These are phyloP conservation scores for Collariella sp. DNA, from an alignment of 495 filamentous ascomycete genomes.

Conservation along the genomic window DNA sequence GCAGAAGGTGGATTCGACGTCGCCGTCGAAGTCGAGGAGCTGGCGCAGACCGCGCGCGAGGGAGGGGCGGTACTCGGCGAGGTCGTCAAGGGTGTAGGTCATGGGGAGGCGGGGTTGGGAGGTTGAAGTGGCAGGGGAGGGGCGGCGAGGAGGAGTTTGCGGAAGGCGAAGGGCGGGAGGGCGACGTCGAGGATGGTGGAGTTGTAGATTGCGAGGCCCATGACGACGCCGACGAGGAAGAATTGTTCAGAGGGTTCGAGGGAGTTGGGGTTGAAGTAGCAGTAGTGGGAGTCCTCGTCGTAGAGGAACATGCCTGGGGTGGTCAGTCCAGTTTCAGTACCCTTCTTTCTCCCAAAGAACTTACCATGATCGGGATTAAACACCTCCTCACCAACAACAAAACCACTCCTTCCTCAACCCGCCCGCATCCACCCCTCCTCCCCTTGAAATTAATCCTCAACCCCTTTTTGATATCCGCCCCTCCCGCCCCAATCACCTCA, in stretches of 20 bases:
- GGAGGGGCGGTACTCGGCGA: constrained; percentile 72
- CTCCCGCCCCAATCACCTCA: constrained; percentile 72
- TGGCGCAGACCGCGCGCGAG: constrained; percentile 69
- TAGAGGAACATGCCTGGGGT: constrained; percentile 73
- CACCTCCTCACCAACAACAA: constrained; percentile 82
- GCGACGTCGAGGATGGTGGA: constrained; percentile 90
- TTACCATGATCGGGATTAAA: constrained; percentile 87
- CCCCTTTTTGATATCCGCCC: constrained; percentile 89
- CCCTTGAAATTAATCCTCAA: constrained; percentile 79
- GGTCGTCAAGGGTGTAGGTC: constrained; percentile 71
- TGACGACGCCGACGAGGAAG: constrained; percentile 79
- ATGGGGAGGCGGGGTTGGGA: constrained; percentile 52
- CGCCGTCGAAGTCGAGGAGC: constrained; percentile 72
- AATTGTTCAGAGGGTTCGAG: constrained; percentile 93
- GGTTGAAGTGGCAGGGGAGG: constrained; percentile 45
- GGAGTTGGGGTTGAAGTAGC: constrained; percentile 90
- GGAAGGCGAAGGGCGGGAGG: constrained; percentile 86
- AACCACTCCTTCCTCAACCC: constrained; percentile 96
- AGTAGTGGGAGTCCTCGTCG: constrained; percentile 88
- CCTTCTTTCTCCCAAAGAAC: constrained; percentile 19
- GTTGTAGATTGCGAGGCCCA: constrained; percentile 93
- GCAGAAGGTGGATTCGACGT: constrained; percentile 69
- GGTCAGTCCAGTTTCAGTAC: constrained; percentile 1
- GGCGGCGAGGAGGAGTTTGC: constrained; percentile 71
- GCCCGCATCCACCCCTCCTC: constrained; percentile 88